phyloP scores from a whole-genome alignment of 305 asterid species.

The Fraxinus albicans region DNA sequence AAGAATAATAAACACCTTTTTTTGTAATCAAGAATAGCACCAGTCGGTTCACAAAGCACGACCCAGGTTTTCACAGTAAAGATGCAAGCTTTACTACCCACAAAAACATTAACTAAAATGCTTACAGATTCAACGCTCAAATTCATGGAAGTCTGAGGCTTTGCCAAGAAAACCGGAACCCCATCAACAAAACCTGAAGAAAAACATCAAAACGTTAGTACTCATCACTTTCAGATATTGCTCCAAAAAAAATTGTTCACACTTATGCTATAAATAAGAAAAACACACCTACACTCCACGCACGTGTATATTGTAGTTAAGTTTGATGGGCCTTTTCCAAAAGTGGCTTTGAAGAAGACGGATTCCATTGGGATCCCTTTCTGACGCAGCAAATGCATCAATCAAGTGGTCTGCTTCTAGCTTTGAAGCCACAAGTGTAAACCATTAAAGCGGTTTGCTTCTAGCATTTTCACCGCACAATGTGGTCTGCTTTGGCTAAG shows the following conservation, averaged over 20 bases:
- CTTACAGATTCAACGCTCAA: conserved; percentile 82
- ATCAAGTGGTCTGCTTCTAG: conserved; percentile 28
- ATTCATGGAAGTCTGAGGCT: conserved; percentile 86
- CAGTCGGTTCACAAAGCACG: not conserved
- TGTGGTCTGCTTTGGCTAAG: no score
- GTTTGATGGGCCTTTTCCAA: conserved; percentile 58
- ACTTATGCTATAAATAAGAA: no score
- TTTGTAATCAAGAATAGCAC: not conserved
- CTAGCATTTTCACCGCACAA: no score
- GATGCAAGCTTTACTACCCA: not conserved
- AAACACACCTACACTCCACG: no score
- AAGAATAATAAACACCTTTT: no score
- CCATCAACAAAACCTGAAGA: conserved; percentile 33
- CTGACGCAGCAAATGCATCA: conserved; percentile 66
- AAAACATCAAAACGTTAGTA: no score
- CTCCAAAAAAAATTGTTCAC: no score
- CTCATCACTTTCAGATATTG: no score
- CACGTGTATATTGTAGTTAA: no score
- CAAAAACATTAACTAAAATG: not conserved
- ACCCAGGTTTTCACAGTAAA: not conserved
- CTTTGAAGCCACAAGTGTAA: no score
- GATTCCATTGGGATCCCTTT: conserved; percentile 57
- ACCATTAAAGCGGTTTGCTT: no score
- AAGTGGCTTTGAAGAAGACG: conserved; percentile 74
- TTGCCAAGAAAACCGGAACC: conserved; percentile 71